Percentiles rank a stretch among this genome's conserved stretches.
phyloP scores from a whole-genome alignment of 2,329 filamentous ascomycete species.

The Zarea fungicola region DNA sequence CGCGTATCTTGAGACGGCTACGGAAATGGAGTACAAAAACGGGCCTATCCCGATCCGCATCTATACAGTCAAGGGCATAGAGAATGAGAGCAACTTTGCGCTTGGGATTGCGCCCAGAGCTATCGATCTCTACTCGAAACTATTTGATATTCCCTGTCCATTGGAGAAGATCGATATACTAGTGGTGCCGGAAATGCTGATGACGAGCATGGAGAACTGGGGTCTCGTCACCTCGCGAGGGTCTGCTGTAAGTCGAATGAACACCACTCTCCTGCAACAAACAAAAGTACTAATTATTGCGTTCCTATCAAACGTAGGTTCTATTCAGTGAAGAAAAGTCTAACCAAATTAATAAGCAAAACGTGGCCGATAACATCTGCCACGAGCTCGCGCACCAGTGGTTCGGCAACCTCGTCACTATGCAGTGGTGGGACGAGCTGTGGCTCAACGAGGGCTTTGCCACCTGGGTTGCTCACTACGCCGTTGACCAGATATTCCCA shows the following conservation, averaged over 20 bases:
- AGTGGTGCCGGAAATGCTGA: slow-evolving; percentile 85
- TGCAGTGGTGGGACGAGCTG: slow-evolving; percentile 94
- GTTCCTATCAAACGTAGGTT: slow-evolving; percentile 78
- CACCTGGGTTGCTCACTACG: slow-evolving; percentile 95
- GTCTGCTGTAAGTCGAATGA: neutral
- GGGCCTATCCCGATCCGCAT: slow-evolving; percentile 91
- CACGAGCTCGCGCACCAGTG: slow-evolving; percentile 95
- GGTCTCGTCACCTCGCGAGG: slow-evolving; percentile 84
- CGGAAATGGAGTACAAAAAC: slow-evolving; percentile 83
- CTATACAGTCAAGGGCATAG: slow-evolving; percentile 90
- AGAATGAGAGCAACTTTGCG: slow-evolving; percentile 82
- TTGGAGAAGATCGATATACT: slow-evolving; percentile 87
- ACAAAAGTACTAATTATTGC: neutral
- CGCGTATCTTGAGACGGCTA: slow-evolving; percentile 90
- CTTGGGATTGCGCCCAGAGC: slow-evolving; percentile 86
- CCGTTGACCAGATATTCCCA: slow-evolving; percentile 84
- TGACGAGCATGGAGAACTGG: slow-evolving; percentile 93
- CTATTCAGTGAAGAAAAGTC: slow-evolving; percentile 93
- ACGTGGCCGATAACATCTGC: slow-evolving; percentile 92
- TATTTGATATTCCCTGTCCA: slow-evolving; percentile 89
- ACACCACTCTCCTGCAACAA: too few species aligned
- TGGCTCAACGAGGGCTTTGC: slow-evolving; percentile 97
- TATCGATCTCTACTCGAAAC: slow-evolving; percentile 92
- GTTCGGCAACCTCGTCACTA: slow-evolving; percentile 92
- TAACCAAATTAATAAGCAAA: slow-evolving; percentile 83